Evolutionary conservation across 1,284 basidiomycete species (phyloP).

Genomic region (Ganoderma resinaceum): DNA sequence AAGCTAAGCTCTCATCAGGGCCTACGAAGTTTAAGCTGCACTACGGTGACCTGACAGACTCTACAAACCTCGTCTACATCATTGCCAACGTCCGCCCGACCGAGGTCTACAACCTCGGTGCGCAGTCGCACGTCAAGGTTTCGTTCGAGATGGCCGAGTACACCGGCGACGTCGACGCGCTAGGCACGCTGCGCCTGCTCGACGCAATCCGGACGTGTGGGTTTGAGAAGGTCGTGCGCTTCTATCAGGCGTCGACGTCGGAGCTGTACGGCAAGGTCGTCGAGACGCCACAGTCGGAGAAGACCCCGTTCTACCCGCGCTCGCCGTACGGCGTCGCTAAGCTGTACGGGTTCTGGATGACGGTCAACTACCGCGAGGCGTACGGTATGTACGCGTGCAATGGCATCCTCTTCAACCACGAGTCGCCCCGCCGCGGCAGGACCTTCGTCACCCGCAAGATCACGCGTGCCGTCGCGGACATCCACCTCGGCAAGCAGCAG

Average conservation of each 20-base stretch:
- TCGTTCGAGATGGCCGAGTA: constrained; percentile 98
- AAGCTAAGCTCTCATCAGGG: constrained; percentile 46
- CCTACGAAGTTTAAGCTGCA: constrained; percentile 87
- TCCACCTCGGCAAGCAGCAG: constrained; percentile 82
- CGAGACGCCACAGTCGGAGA: constrained; percentile 90
- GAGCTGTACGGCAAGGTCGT: constrained; percentile 94
- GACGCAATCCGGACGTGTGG: constrained; percentile 94
- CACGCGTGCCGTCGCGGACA: constrained; percentile 88
- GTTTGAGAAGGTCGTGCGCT: constrained; percentile 84
- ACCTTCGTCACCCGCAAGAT: constrained; percentile 97
- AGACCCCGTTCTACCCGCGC: constrained; percentile 93
- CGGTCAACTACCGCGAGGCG: constrained; percentile 90
- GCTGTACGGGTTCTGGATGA: constrained; percentile 89
- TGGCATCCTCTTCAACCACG: constrained; percentile 93
- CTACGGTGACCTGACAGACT: constrained; percentile 91
- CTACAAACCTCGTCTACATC: constrained; percentile 93
- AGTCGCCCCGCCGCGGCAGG: constrained; percentile 88
- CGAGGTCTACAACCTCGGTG: constrained; percentile 94
- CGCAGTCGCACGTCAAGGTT: constrained; percentile 97
- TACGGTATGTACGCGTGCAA: constrained; percentile 94
- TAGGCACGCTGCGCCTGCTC: constrained; percentile 90
- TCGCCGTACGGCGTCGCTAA: constrained; percentile 93
- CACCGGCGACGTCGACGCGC: constrained; percentile 91
- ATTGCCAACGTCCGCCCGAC: constrained; percentile 91
- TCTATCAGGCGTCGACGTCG: constrained; percentile 94